A percentile compares a stretch with the other conserved stretches of the same genome.
Conservation (phyloP, 257 asterid genomes). For the Anisodus tanguticus region DNA sequence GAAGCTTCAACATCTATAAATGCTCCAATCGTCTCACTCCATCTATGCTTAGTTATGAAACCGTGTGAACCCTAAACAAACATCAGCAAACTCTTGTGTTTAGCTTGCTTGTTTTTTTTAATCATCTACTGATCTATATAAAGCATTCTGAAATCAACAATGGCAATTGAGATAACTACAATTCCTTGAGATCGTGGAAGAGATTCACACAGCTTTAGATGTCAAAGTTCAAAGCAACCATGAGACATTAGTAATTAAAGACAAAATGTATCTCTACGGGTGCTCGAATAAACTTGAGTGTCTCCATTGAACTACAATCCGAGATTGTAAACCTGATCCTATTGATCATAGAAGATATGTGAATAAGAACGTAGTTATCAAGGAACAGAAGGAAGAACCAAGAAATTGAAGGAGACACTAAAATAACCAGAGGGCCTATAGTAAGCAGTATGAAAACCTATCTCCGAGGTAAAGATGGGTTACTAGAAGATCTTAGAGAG, state of each 20-base stretch:
- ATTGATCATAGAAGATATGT: conserved; percentile 12
- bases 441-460: background rate
- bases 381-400: conserved; percentile 23
- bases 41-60: conserved; percentile 89
- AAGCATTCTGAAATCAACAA: conserved; percentile 21
- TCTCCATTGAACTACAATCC: background rate
- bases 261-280: background rate
- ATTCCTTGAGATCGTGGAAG: conserved; percentile 21
- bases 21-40: conserved; percentile 93
- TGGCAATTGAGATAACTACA: conserved; percentile 5
- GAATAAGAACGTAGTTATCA: background rate
- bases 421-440: background rate
- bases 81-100: background rate
- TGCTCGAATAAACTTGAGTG: conserved; percentile 3
- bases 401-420: background rate
- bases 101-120: background rate
- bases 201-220: background rate
- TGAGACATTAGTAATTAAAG: conserved; percentile 4
- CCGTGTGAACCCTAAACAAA: conserved; percentile 92
- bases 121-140: conserved; percentile 9
- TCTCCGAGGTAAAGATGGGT: conserved; percentile 20
- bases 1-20: conserved; percentile 87
- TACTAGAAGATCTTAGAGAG: background rate
- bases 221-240: background rate
- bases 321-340: background rate